These are phyloP conservation scores for Cryptococcus sp. DNA, from an alignment of 1,284 basidiomycete genomes.

Conservation along the genomic window DNA sequence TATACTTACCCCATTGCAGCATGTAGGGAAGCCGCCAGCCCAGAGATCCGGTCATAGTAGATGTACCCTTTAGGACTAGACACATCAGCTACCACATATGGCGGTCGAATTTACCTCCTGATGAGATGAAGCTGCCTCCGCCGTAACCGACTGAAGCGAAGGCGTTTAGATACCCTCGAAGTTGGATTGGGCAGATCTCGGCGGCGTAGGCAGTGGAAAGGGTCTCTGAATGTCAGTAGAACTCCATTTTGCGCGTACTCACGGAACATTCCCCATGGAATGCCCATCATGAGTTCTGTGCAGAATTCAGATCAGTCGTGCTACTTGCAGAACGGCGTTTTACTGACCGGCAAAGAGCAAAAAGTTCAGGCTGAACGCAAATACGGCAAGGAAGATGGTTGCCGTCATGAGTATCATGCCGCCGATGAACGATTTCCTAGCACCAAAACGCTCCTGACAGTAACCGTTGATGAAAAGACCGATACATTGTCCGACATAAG, in stretches of 20 bases:
- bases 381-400: slow-evolving; percentile 25
- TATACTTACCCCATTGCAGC: slow-evolving; percentile 42
- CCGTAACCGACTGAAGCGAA: slow-evolving; percentile 21
- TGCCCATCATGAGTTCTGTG: slow-evolving; percentile 22
- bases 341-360: slow-evolving; percentile 20
- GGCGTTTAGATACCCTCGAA: slow-evolving; percentile 15
- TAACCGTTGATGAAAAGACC: slow-evolving; percentile 27
- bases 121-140: slow-evolving; percentile 11
- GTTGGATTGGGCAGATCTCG: slow-evolving; percentile 18
- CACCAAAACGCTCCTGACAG: slow-evolving; percentile 23
- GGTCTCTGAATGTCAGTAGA: slow-evolving; percentile 5
- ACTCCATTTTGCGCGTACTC: not conserved
- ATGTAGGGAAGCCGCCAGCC: slow-evolving; percentile 42
- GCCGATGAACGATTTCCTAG: slow-evolving; percentile 16
- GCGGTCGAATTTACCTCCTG: not conserved
- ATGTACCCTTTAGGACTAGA: slow-evolving; percentile 49
- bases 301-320: too few relatives aligned
- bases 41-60: slow-evolving; percentile 35
- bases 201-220: slow-evolving; percentile 19
- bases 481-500: slow-evolving; percentile 20
- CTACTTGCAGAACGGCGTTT: too few relatives aligned
- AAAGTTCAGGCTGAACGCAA: slow-evolving; percentile 23
- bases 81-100: slow-evolving; percentile 5
- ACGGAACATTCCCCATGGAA: slow-evolving; percentile 37
- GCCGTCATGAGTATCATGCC: slow-evolving; percentile 24